phyloP scores from a whole-genome alignment of 2,329 filamentous ascomycete genomes.

The Gnomoniopsis smithogilvyi region DNA sequence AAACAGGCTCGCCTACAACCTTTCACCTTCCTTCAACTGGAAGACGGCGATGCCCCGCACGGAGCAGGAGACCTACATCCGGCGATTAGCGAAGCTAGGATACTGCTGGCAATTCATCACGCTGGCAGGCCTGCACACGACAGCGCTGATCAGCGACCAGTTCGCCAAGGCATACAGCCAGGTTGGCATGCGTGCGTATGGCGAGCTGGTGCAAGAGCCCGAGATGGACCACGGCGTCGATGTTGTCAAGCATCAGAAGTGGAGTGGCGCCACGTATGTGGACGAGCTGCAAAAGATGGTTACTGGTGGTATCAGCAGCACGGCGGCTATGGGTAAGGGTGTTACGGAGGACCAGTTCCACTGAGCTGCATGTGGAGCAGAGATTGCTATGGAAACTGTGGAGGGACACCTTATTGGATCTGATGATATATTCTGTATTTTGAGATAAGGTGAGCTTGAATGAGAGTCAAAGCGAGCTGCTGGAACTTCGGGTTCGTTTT shows the following conservation, averaged over 20 bases:
- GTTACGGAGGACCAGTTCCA: slow-evolving; percentile 98
- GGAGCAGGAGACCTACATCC: slow-evolving; percentile 97
- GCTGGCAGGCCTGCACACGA: slow-evolving; percentile 94
- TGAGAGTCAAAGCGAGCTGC: too few relatives aligned
- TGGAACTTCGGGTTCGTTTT: too few relatives aligned
- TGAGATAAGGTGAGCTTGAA: too few relatives aligned
- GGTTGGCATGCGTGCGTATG: slow-evolving; percentile 92
- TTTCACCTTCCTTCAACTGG: slow-evolving; percentile 99
- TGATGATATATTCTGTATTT: too few relatives aligned
- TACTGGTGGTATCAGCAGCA: slow-evolving; percentile 84
- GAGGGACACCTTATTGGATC: too few relatives aligned
- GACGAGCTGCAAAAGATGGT: slow-evolving; percentile 98
- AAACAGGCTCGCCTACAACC: slow-evolving; percentile 86
- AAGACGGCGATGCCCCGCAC: slow-evolving; percentile 89
- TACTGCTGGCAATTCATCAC: slow-evolving; percentile 99
- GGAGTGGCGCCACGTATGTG: slow-evolving; percentile 91
- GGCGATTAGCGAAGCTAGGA: slow-evolving; percentile 77
- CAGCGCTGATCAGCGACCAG: slow-evolving; percentile 83
- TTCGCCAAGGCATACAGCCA: slow-evolving; percentile 81
- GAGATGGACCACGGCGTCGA: slow-evolving; percentile 90
- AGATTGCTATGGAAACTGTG: too few relatives aligned
- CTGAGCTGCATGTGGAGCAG: too few relatives aligned
- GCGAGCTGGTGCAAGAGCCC: slow-evolving; percentile 95
- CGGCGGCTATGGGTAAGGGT: slow-evolving; percentile 93
- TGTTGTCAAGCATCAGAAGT: slow-evolving; percentile 98